A percentile compares a stretch with the other conserved stretches of the same genome.
Conservation (phyloP, 164 flowering plant species). For the Umbilicus rupestris region DNA sequence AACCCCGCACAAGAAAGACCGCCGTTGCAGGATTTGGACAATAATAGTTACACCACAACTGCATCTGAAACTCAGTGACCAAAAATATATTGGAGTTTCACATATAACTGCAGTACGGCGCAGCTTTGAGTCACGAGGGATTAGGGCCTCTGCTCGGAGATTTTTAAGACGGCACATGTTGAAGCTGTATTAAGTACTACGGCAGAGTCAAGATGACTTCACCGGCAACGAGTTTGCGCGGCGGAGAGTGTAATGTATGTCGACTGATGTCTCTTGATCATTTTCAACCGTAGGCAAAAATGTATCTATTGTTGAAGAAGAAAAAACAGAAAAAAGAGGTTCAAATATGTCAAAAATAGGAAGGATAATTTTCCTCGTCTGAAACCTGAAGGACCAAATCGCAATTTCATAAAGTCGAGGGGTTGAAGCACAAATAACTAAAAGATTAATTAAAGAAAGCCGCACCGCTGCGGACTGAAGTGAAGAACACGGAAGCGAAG, state of each 20-base stretch:
- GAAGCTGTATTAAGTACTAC: neutral
- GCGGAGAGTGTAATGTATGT: too few species aligned
- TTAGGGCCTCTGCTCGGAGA: neutral
- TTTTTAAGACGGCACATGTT: neutral
- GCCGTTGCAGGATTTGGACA: constrained; percentile 68
- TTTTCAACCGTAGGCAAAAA: too few species aligned
- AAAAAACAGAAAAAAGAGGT: too few species aligned
- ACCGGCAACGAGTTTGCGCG: too few species aligned
- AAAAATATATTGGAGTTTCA: too few species aligned
- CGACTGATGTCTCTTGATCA: too few species aligned
- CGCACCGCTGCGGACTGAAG: constrained; percentile 5
- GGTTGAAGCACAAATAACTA: neutral
- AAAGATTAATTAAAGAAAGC: neutral
- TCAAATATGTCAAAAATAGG: neutral
- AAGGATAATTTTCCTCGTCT: neutral
- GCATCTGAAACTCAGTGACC: too few species aligned
- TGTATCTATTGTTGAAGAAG: too few species aligned
- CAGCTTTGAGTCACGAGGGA: neutral
- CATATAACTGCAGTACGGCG: too few species aligned
- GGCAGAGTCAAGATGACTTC: neutral
- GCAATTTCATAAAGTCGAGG: neutral
- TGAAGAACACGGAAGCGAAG: constrained; percentile 3
- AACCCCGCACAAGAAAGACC: constrained; percentile 30
- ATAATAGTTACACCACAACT: constrained; percentile 13
- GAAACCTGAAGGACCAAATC: neutral